Conservation (phyloP, 2,329 filamentous ascomycete genomes). For the Alternaria sp. region DNA sequence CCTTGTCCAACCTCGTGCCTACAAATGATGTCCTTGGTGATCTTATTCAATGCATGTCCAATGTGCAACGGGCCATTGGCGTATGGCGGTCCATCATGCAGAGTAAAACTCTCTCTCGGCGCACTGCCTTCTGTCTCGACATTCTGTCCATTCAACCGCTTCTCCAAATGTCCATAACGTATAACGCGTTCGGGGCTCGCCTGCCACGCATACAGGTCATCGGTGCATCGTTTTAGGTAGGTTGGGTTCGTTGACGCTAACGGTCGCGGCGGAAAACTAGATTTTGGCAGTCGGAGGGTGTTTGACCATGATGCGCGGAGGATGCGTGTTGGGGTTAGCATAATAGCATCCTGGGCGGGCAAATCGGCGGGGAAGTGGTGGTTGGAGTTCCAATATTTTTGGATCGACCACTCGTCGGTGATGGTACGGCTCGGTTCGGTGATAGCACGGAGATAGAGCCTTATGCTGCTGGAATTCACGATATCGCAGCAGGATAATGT, state of each 20-base stretch:
- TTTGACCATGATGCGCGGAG: constrained; percentile 54
- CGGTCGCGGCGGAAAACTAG: constrained; percentile 59
- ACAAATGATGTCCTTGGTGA: constrained; percentile 92
- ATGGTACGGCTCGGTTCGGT: constrained; percentile 24
- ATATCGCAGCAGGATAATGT: background rate
- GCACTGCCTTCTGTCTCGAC: background rate
- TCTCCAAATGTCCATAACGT: constrained; percentile 47
- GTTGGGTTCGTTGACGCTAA: constrained; percentile 37
- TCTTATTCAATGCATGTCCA: constrained; percentile 95
- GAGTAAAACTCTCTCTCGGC: constrained; percentile 70
- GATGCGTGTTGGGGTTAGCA: constrained; percentile 50
- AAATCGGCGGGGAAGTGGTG: constrained; percentile 9
- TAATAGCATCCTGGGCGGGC: constrained; percentile 47
- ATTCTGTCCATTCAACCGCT: background rate
- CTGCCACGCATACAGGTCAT: constrained; percentile 93
- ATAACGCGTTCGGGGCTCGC: constrained; percentile 54
- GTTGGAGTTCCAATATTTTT: constrained; percentile 25
- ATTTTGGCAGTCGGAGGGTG: constrained; percentile 59
- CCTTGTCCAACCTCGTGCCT: constrained; percentile 82
- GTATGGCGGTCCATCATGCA: constrained; percentile 97
- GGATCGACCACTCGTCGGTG: constrained; percentile 17
- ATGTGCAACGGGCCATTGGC: constrained; percentile 92
- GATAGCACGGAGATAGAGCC: constrained; percentile 16
- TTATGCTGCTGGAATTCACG: background rate
- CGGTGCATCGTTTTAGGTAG: constrained; percentile 80